Base-by-base conservation (phyloP, 208 protist genomes). In the Crithidia thermophila region DNA sequence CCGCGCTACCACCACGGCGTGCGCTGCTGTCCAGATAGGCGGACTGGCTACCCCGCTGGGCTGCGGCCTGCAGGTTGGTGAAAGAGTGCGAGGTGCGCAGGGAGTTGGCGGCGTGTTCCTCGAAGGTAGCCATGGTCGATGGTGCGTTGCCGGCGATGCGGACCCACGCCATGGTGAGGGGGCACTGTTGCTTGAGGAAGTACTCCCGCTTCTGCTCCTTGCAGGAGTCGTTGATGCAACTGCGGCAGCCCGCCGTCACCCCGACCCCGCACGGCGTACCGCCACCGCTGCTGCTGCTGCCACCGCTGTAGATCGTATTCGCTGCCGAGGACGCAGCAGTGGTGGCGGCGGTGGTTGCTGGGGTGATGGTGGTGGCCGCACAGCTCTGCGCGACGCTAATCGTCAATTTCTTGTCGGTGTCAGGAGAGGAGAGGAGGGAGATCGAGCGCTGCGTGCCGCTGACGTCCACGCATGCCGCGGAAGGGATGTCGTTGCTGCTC, bases 161-260 rank as follows among this genome's bases (percentile, higher is more conserved):
- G 16, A 51, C 27, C 68, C 68, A 75, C 36, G 68, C 64, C 52
- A 67, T 40, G 39, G 25, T 27, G 18, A 55, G 50, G 18, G 50
- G 60, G 27, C 68, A 75, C 28, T 63, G 62, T 37, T 75, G 68
- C 60, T 43, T 33, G 0, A 75, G 36, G 23, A 75, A 75, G 52
- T 62, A 63, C 52, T 55, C 42, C 23, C 51, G 31, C 53, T 56
- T 18, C 52, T 67, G 51, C 56, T 75, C 68, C 31, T 67, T 42
- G 43, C 45, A 55, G 33, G 40, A 42, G 27, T 67, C 52, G 16
- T 39, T n/a, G 36, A 75, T 75, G 53, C 33, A 75, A 34, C 46
- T 45, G 21, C 68, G 60, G 36, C 58, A 75, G 34, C 68, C 51
- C 18, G 67, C 51, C n/a, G 68, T 67, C 37, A 75, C 68, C 3